Conservation (phyloP, 768 basidiomycete genomes). For the Leccinum arenicola region DNA sequence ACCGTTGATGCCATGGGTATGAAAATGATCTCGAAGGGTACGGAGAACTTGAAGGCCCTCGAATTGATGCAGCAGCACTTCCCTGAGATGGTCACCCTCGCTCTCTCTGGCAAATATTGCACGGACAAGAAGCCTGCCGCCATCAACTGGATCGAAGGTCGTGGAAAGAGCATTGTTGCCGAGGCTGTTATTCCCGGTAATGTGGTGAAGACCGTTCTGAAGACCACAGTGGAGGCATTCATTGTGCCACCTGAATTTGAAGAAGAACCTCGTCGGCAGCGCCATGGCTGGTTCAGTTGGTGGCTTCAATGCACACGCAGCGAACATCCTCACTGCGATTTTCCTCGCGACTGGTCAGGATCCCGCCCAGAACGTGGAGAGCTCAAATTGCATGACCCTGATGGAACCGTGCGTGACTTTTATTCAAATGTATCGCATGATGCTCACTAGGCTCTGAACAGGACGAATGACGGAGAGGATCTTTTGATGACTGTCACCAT, state of each 20-base stretch:
- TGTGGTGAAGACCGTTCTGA: conserved; percentile 85
- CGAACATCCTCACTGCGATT: conserved; percentile 94
- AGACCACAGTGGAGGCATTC: conserved; percentile 83
- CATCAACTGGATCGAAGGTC: conserved; percentile 99
- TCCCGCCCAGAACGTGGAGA: conserved; percentile 98
- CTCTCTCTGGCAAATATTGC: conserved; percentile 98
- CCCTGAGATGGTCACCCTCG: conserved; percentile 88
- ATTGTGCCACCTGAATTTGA: conserved; percentile 85
- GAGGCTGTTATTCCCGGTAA: conserved; percentile 91
- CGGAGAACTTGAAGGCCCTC: conserved; percentile 76
- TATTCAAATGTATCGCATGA: conserved; percentile 2
- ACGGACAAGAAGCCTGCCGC: conserved; percentile 99
- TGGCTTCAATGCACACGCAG: conserved; percentile 98
- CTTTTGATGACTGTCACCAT: conserved; percentile 91
- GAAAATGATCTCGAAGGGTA: conserved; percentile 99
- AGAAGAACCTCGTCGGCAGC: conserved; percentile 97
- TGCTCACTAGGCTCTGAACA: conserved; percentile 28
- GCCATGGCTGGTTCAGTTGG: conserved; percentile 99
- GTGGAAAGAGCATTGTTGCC: conserved; percentile 96
- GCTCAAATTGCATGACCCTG: conserved; percentile 96
- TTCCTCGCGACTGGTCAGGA: conserved; percentile 98
- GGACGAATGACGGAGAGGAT: conserved; percentile 86
- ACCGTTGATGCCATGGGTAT: conserved; percentile 99
- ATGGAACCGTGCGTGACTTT: conserved; percentile 87
- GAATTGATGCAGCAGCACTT: conserved; percentile 74